Evolutionary conservation across 192 early-diverging fungal species (phyloP).

Genomic region (Umbelopsis sp.): DNA sequence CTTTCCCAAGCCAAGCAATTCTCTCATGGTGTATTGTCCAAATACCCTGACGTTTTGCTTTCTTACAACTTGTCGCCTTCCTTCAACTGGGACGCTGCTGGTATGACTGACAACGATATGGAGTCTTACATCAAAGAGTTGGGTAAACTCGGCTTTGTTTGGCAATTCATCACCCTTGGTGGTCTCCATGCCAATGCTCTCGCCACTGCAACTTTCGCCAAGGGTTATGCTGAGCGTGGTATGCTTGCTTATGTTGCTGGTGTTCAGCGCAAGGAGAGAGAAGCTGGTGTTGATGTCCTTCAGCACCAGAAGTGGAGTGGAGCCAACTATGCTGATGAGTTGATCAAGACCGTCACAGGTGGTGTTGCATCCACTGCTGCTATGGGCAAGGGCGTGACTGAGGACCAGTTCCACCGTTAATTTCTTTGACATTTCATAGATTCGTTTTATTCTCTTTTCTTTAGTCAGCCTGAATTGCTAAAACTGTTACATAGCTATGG

Average conservation of each 20-base stretch:
- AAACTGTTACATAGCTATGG: no score
- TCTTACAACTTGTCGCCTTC: constrained; percentile 97
- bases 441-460: not conserved
- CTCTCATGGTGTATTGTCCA: constrained; percentile 76
- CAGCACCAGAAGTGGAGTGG: constrained; percentile 85
- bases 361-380: constrained; percentile 94
- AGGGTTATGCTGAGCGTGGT: constrained; percentile 81
- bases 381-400: constrained; percentile 93
- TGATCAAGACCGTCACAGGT: constrained; percentile 89
- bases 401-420: constrained; percentile 69
- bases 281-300: constrained; percentile 88
- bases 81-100: constrained; percentile 95
- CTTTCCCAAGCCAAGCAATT: constrained; percentile 91
- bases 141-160: constrained; percentile 90
- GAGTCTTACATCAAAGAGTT: constrained; percentile 79
- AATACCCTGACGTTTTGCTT: constrained; percentile 82
- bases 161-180: constrained; percentile 98
- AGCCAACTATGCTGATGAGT: constrained; percentile 67
- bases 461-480: no score
- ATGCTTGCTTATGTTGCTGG: constrained; percentile 95
- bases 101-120: constrained; percentile 91
- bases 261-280: constrained; percentile 92
- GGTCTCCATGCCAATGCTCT: constrained; percentile 94
- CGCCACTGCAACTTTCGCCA: constrained; percentile 79
- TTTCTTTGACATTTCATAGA: not conserved